Conservation (phyloP, 2,329 filamentous ascomycete species). For the Pestalotiopsis sp. region DNA sequence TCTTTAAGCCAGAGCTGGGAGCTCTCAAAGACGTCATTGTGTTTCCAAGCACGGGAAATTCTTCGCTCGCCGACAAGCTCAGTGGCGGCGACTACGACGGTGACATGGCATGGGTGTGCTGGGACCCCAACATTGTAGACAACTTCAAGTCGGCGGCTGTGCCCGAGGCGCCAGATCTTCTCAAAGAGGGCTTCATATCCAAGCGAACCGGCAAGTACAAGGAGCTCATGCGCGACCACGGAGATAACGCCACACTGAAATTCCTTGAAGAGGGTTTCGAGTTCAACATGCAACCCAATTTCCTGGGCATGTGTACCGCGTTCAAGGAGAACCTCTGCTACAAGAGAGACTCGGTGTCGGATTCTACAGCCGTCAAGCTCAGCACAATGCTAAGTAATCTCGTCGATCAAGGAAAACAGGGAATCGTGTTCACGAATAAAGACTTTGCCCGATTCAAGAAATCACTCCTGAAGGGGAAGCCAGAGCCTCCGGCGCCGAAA, state of each 20-base stretch:
- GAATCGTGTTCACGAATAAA: constrained; percentile 45
- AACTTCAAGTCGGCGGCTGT: constrained; percentile 65
- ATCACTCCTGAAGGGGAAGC: constrained; percentile 20
- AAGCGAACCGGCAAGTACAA: constrained; percentile 48
- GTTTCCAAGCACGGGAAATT: constrained; percentile 65
- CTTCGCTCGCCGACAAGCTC: constrained; percentile 66
- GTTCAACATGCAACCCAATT: constrained; percentile 56
- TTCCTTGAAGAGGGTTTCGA: constrained; percentile 55
- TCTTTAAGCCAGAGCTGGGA: constrained; percentile 60
- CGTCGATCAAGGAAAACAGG: constrained; percentile 59
- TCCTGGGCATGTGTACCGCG: constrained; percentile 65
- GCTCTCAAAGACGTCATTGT: constrained; percentile 77
- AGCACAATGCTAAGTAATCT: constrained; percentile 53
- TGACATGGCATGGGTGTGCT: constrained; percentile 76
- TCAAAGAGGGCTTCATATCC: constrained; percentile 46
- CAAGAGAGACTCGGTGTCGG: constrained; percentile 48
- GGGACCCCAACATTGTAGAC: constrained; percentile 64
- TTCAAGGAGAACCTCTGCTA: constrained; percentile 67
- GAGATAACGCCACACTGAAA: constrained; percentile 31
- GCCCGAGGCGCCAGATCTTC: constrained; percentile 44
- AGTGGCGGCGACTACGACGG: constrained; percentile 84
- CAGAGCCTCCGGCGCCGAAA: constrained; percentile 32
- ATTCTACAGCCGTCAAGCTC: constrained; percentile 44
- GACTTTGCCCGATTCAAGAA: constrained; percentile 41
- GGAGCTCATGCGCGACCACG: constrained; percentile 36